phyloP scores from a whole-genome alignment of 257 asterid species.

The Solanum acaule region DNA sequence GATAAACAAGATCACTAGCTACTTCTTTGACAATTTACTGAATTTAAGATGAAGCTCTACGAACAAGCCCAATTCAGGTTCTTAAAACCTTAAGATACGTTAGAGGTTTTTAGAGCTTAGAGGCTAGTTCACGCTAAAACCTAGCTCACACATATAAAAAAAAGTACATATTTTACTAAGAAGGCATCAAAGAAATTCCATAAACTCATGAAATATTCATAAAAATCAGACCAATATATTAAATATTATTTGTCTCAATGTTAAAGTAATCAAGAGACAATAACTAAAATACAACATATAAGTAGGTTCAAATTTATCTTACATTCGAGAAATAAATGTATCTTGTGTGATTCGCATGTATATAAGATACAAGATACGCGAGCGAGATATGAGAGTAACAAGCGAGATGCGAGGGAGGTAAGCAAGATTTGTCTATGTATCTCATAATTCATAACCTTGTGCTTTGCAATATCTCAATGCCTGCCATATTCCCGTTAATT shows the following conservation, averaged over 20 bases:
- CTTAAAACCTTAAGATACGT: neutral
- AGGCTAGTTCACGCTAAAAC: neutral
- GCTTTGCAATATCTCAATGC: no score
- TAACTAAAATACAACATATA: neutral
- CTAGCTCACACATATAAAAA: neutral
- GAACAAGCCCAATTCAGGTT: neutral
- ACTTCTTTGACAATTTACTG: no score
- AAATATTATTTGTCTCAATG: neutral
- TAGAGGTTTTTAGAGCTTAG: neutral
- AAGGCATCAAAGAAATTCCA: neutral
- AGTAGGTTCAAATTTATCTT: neutral
- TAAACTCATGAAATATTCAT: neutral
- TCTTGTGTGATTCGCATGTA: no score
- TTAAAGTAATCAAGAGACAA: neutral
- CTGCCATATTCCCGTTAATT: no score
- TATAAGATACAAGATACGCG: neutral
- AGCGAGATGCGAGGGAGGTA: fast-evolving
- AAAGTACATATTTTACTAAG: no score
- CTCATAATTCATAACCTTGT: no score
- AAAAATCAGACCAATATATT: no score
- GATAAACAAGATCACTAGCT: neutral
- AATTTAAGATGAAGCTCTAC: neutral
- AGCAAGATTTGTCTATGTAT: neutral
- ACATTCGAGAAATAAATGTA: no score
- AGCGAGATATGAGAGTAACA: neutral